Conservation (phyloP, 2,329 filamentous ascomycete species). For the Ascochyta pisi region DNA sequence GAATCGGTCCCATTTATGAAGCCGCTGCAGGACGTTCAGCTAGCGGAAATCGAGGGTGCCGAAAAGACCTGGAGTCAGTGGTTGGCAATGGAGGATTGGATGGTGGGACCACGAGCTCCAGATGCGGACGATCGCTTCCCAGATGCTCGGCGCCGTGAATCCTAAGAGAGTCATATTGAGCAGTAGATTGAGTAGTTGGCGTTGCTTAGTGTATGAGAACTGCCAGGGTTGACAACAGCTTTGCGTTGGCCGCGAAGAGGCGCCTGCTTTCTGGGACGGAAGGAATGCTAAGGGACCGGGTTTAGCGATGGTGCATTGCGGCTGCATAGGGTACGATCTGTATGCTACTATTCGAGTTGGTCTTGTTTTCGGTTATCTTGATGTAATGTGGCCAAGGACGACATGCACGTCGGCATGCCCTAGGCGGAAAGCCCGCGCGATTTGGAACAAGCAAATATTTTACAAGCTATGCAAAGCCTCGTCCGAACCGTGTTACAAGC, state of each 20-base stretch:
- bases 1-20: conserved; percentile 88
- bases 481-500: neutral
- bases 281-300: conserved; percentile 20
- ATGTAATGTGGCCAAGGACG: conserved; percentile 7
- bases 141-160: conserved; percentile 31
- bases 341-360: neutral
- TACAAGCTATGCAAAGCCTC: neutral
- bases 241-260: conserved; percentile 12
- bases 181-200: conserved; percentile 30
- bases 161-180: conserved; percentile 26
- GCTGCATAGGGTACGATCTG: conserved; percentile 12
- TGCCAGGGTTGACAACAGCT: conserved; percentile 10
- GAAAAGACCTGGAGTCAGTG: conserved; percentile 92
- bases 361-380: conserved; percentile 11
- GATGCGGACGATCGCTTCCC: conserved; percentile 39
- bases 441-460: conserved; percentile 12
- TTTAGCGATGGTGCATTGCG: conserved; percentile 21
- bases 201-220: conserved; percentile 25
- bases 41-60: conserved; percentile 81
- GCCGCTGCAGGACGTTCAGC: conserved; percentile 76
- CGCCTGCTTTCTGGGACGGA: conserved; percentile 8
- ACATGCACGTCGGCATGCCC: conserved; percentile 4
- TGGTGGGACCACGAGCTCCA: conserved; percentile 84
- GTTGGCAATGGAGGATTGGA: conserved; percentile 98
- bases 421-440: conserved; percentile 3